Conservation (phyloP, 2,329 filamentous ascomycete genomes). For the Sporothrix brunneoviolacea region DNA sequence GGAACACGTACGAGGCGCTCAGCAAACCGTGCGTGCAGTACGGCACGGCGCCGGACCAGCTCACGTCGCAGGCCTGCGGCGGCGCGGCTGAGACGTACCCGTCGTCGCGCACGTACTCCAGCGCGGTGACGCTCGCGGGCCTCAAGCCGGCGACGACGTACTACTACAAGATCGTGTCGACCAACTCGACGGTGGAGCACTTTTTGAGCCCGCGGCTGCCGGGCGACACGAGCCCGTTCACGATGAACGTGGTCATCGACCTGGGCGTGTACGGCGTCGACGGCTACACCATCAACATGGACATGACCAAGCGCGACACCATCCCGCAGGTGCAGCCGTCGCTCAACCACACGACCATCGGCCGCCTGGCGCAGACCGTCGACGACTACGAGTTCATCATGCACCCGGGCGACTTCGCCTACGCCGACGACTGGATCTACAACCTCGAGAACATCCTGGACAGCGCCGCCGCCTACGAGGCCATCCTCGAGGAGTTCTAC, state of each 20-base stretch:
- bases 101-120: constrained; percentile 48
- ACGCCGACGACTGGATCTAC: constrained; percentile 52
- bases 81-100: constrained; percentile 41
- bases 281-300: constrained; percentile 42
- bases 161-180: constrained; percentile 53
- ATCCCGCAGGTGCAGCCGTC: constrained; percentile 44
- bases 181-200: constrained; percentile 46
- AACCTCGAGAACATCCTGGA: constrained; percentile 50
- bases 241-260: constrained; percentile 46
- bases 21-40: constrained; percentile 44
- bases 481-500: constrained; percentile 86
- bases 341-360: constrained; percentile 54
- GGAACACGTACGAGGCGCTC: constrained; percentile 49
- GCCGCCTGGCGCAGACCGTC: constrained; percentile 42
- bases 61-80: constrained; percentile 37
- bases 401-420: constrained; percentile 50
- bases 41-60: constrained; percentile 34
- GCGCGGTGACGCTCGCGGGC: constrained; percentile 39
- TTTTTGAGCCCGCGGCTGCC: constrained; percentile 48
- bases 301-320: constrained; percentile 39
- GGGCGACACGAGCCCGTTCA: constrained; percentile 49
- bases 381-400: constrained; percentile 50
- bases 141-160: constrained; percentile 49
- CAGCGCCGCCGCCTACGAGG: constrained; percentile 93
- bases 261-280: constrained; percentile 48